Base-by-base conservation (phyloP, 768 basidiomycete genomes). In the Suillus ampliporus region DNA sequence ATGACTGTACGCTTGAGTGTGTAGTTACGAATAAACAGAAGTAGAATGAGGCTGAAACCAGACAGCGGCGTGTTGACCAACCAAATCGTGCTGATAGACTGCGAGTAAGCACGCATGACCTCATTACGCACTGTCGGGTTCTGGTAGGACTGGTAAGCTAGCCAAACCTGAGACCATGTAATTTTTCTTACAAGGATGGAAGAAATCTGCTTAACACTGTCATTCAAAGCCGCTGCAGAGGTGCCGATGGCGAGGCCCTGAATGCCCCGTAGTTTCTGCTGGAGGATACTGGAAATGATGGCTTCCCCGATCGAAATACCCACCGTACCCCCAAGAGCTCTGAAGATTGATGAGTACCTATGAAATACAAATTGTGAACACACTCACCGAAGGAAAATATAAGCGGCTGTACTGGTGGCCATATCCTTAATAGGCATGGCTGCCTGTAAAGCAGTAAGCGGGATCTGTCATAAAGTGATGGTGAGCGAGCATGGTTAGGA, bases 251-350 rank as follows among this genome's bases (percentile, higher is more conserved):
- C 62, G 28, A 66, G 23, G 8, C 65, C 71, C 5, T 61, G 9
- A 23, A 74, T 65, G 9, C 46, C 62, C 19, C 26, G 60, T n/a
- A 74, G 47, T 44, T 21, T 65, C 53, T 50, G 60, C 47, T 57
- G 60, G n/a, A 73, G 66, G 48, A 87, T 86, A 53, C 85, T 87
- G 1, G 88, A 79, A 65, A 87, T 88, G 61, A 92, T 87, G 3
- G 87, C 85, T 69, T 92, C 86, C 38, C 90, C 90, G 50, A 91
- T 72, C 1, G 90, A 84, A 61, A 94, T 87, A 17, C 90, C 89
- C 38, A 94, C 80, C 1, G 91, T 89, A 41, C 88, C 90, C 15
- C 91, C 91, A 56, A 93, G 70, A 3, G 83, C 86, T 68, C 90
- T 89, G 66, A 17, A 57, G 41, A 58, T 35, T 17, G 17, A 17